These are phyloP conservation scores for Rhododendron molle DNA, from an alignment of 148 eudicot genomes.

Conservation along the genomic window DNA sequence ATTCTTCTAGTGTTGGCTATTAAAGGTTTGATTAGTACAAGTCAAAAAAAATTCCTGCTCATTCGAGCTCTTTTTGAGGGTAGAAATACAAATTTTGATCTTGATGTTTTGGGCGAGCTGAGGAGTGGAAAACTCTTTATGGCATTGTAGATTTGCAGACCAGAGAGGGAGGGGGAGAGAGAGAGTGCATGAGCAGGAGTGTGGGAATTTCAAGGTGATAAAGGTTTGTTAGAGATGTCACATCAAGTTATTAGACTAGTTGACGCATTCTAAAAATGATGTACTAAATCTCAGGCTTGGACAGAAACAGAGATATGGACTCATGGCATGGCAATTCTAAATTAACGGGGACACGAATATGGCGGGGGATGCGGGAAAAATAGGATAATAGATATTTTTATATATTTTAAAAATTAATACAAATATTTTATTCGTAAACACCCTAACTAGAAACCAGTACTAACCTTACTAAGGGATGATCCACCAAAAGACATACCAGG, in stretches of 20 bases:
- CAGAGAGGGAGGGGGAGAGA: no score
- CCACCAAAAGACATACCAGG: not conserved
- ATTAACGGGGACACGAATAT: no score
- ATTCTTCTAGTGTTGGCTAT: not conserved
- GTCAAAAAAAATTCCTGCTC: not conserved
- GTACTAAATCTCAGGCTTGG: not conserved
- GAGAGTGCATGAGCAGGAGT: not conserved
- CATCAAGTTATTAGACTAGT: not conserved
- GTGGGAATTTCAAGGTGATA: not conserved
- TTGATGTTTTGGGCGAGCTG: not conserved
- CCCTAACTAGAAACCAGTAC: not conserved
- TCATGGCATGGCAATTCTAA: not conserved
- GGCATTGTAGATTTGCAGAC: not conserved
- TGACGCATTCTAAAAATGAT: not conserved
- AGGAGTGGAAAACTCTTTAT: not conserved
- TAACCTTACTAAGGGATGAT: not conserved
- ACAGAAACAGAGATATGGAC: not conserved
- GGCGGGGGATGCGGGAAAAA: no score
- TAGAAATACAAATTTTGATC: not conserved
- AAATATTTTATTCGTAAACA: not conserved
- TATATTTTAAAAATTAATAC: not conserved
- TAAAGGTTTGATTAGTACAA: not conserved
- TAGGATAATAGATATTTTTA: not conserved
- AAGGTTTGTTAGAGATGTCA: not conserved
- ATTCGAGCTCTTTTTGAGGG: not conserved